Conservation (phyloP, 208 protist genomes). For the Crithidia bombi region DNA sequence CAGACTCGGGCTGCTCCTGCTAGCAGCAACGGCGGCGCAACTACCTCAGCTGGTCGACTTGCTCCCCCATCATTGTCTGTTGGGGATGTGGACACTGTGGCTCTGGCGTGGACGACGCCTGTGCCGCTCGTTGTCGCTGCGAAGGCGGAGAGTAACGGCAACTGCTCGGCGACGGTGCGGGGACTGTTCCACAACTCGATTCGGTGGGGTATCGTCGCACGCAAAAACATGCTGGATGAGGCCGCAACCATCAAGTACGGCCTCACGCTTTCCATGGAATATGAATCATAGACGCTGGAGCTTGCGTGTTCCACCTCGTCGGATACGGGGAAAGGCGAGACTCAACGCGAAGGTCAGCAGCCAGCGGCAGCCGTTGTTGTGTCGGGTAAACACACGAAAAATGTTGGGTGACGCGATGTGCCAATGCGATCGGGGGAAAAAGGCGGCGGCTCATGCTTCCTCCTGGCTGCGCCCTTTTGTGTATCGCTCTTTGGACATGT, state of each 20-base stretch:
- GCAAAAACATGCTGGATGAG: constrained; percentile 57
- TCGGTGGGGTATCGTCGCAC: constrained; percentile 70
- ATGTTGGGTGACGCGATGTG: no score
- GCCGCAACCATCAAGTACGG: constrained; percentile 47
- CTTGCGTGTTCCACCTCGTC: no score
- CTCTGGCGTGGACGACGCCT: constrained; percentile 35
- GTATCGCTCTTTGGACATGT: no score
- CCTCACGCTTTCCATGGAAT: constrained; percentile 73
- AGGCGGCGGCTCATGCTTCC: no score
- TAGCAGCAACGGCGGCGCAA: constrained; percentile 9
- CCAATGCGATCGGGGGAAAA: no score
- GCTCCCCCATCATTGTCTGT: no score
- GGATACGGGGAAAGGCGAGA: no score
- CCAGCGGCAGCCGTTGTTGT: no score
- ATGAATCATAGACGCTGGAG: constrained; percentile 21
- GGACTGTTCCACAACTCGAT: constrained; percentile 74
- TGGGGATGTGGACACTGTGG: not conserved
- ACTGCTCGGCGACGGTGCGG: constrained; percentile 69
- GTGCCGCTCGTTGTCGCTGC: constrained; percentile 66
- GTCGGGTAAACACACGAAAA: no score
- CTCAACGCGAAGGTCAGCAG: no score
- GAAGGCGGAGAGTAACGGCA: constrained; percentile 75
- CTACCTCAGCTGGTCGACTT: no score
- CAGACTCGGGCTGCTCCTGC: constrained; percentile 27
- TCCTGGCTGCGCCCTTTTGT: no score